Evolutionary conservation across 176 grass and related monocot genomes (phyloP).

Genomic region (Cenchrus purpureus): DNA sequence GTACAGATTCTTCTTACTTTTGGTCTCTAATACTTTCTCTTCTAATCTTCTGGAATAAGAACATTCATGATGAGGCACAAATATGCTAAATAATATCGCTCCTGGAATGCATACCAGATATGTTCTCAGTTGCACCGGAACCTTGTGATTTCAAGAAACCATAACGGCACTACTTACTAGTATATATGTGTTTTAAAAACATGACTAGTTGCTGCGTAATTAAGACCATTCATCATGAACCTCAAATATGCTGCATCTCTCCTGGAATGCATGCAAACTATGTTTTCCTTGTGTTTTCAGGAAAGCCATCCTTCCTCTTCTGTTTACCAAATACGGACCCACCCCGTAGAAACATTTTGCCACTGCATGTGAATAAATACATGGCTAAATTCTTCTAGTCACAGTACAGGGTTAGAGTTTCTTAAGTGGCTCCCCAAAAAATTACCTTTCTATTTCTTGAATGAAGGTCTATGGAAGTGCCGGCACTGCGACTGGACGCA

Average conservation of each 20-base stretch:
- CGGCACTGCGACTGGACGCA: conserved; percentile 73
- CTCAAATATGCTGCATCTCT: not conserved
- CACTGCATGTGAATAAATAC: conserved; percentile 6
- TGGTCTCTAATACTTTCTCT: not conserved
- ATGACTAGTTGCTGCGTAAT: not conserved
- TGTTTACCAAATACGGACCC: not conserved
- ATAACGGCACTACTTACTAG: too few species aligned
- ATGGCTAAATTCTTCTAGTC: not conserved
- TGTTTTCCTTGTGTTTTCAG: not conserved
- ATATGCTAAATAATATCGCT: not conserved
- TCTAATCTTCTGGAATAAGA: not conserved
- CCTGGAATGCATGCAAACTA: not conserved
- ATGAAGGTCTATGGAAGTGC: conserved; percentile 89
- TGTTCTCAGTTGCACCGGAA: not conserved
- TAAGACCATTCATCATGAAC: not conserved
- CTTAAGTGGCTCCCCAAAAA: conserved; percentile 23
- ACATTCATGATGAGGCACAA: not conserved
- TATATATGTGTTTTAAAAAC: too few species aligned
- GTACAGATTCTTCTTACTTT: not conserved
- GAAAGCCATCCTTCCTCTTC: not conserved
- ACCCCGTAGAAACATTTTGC: not conserved
- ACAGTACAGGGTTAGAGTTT: conserved; percentile 8
- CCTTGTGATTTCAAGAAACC: too few species aligned
- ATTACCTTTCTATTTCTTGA: conserved; percentile 54
- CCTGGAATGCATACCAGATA: not conserved